Base-by-base conservation (phyloP, 768 basidiomycete species). In the Suillus decipiens region DNA sequence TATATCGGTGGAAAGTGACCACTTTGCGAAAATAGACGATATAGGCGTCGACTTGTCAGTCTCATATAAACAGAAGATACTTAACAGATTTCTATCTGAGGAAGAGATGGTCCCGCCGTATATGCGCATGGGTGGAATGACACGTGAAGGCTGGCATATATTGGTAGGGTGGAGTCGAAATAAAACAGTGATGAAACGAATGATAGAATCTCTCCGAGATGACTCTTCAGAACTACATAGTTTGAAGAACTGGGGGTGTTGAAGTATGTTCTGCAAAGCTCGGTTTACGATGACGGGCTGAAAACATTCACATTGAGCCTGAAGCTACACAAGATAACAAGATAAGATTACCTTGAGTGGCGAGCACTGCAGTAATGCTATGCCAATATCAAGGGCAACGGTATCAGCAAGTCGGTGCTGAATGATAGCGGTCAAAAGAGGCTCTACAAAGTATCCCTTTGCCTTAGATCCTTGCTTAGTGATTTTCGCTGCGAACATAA, bases 141-240 rank as follows among this genome's bases (percentile, higher is more conserved):
- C 77, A 66, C 95, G 93, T 3, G 85, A 89, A 11, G 88, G 82
- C 72, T 96, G 96, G 69, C 92, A 96, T 2, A 93, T 90, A 68
- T 93, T 93, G 14, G 80, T 75, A 0, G 95, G 92, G 69, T 95
- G 88, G 15, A 89, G 81, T 61, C 83, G 74, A 79, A 96, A 97
- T 1, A 96, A 79, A 3, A 77, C 74, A 51, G 86, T 80, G 4
- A 96, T 75, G 1, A 92, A 74, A n/a, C 75, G 67, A 41, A 89
- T 78, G 34, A 91, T 71, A 2, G 79, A 75, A 28, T 83, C 79
- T 24, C 87, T 81, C 34, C 75, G 69, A 5, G 72, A 66, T 5
- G 70, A 61, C 17, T 55, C 62, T 14, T 68, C 67, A 68, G 71
- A n/a, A 63, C 61, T 43, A 50, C 81, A 82, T 14, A 83, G 61